Percentiles rank a stretch among this genome's conserved stretches.
Evolutionary conservation across 495 filamentous ascomycete species (phyloP).

Genomic region (Penicillium soppii): DNA sequence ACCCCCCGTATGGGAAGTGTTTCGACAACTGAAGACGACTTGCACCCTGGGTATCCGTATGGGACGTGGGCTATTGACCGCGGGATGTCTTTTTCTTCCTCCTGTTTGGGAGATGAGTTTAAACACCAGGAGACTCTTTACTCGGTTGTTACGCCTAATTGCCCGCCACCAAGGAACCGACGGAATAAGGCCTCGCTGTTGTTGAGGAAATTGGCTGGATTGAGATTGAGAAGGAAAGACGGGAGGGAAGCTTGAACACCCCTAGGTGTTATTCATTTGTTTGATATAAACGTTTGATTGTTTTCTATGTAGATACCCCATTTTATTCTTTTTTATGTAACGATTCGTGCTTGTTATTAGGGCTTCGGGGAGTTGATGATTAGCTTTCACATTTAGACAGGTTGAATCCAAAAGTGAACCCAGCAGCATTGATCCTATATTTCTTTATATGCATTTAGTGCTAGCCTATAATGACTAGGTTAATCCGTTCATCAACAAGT

Average conservation of each 20-base stretch:
- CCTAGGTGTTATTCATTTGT: background rate
- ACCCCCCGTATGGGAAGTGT: background rate
- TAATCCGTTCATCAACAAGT: too few relatives aligned
- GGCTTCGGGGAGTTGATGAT: background rate
- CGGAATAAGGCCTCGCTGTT: slow-evolving; percentile 17
- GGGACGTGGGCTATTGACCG: background rate
- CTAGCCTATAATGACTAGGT: too few relatives aligned
- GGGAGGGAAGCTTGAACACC: background rate
- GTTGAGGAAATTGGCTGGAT: slow-evolving; percentile 24
- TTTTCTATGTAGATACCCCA: slow-evolving; percentile 1
- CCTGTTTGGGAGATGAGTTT: background rate
- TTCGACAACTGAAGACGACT: background rate
- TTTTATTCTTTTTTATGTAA: background rate
- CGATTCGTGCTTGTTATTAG: background rate
- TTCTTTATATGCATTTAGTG: too few relatives aligned
- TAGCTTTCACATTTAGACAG: too few relatives aligned
- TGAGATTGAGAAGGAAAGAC: slow-evolving; percentile 12
- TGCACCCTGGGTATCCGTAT: background rate
- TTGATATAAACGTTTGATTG: background rate
- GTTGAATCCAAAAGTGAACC: too few relatives aligned
- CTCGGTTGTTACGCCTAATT: slow-evolving; percentile 3
- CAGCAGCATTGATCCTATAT: too few relatives aligned
- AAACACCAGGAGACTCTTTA: slow-evolving; percentile 7
- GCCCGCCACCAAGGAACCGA: background rate
- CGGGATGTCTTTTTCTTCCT: slow-evolving; percentile 1